These are phyloP conservation scores for Penicillium chermesinum DNA, from an alignment of 495 filamentous ascomycete genomes.

Conservation along the genomic window DNA sequence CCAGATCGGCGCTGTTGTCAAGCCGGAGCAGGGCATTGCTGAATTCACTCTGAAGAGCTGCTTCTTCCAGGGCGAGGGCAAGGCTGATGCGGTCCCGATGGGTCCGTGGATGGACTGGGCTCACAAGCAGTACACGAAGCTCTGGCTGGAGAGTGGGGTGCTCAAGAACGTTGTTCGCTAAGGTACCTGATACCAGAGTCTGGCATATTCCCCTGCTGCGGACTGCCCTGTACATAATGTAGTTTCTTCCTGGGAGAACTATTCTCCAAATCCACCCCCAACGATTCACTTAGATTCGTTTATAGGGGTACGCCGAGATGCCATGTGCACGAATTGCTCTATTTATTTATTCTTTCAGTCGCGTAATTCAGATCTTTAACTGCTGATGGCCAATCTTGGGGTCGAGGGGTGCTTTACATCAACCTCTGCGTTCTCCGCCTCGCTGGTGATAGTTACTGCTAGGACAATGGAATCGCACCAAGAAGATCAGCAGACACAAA, in stretches of 20 bases:
- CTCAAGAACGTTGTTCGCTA: slow-evolving; percentile 22
- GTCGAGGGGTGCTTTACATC: neutral
- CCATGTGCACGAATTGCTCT: too few relatives aligned
- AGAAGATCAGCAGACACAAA: slow-evolving; percentile 60
- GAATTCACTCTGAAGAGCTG: slow-evolving; percentile 65
- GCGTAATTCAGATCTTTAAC: too few relatives aligned
- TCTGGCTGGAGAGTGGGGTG: slow-evolving; percentile 55
- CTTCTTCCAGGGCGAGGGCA: slow-evolving; percentile 54
- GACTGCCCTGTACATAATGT: slow-evolving; percentile 17
- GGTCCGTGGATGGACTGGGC: slow-evolving; percentile 49
- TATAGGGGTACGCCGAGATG: too few relatives aligned
- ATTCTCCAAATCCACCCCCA: too few relatives aligned
- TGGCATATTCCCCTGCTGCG: neutral
- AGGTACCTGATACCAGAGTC: neutral
- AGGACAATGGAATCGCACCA: slow-evolving; percentile 62
- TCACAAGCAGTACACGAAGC: slow-evolving; percentile 61
- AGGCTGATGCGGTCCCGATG: slow-evolving; percentile 45
- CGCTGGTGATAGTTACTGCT: slow-evolving; percentile 29
- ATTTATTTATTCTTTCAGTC: too few relatives aligned
- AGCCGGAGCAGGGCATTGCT: slow-evolving; percentile 52
- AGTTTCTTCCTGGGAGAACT: too few relatives aligned
- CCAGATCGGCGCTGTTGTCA: slow-evolving; percentile 59
- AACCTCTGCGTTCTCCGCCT: neutral
- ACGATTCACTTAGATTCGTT: too few relatives aligned
- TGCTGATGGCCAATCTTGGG: too few relatives aligned